A percentile compares a stretch with the other conserved stretches of the same genome.
Conservation (phyloP, 2,329 filamentous ascomycete genomes). For the Fusarium pilosicola region DNA sequence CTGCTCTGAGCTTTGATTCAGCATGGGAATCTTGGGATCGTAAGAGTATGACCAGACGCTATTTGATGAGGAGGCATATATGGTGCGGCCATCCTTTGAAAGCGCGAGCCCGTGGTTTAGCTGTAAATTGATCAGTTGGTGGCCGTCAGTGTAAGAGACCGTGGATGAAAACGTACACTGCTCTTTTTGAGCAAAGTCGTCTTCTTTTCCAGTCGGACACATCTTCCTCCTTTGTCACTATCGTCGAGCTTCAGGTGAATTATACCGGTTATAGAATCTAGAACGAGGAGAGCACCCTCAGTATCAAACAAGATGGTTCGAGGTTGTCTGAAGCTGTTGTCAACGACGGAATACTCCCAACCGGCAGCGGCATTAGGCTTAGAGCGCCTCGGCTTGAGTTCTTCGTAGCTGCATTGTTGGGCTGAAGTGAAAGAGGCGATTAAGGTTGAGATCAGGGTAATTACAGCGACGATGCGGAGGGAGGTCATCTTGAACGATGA, state of each 20-base stretch:
- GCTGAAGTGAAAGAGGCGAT: constrained; percentile 12
- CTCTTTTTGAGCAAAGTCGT: constrained; percentile 50
- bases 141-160: not conserved
- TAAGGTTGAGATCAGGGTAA: constrained; percentile 9
- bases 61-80: constrained; percentile 67
- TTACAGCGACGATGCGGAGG: constrained; percentile 10
- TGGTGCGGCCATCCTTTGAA: constrained; percentile 60
- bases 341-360: constrained; percentile 58
- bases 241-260: constrained; percentile 54
- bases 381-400: constrained; percentile 49
- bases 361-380: constrained; percentile 53
- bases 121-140: constrained; percentile 45
- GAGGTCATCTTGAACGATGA: constrained; percentile 21
- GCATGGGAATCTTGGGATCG: constrained; percentile 61
- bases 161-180: constrained; percentile 44
- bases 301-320: constrained; percentile 59
- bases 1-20: constrained; percentile 51
- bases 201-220: constrained; percentile 51
- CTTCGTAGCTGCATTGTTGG: constrained; percentile 29
- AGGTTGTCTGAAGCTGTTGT: constrained; percentile 54
- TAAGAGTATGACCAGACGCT: constrained; percentile 75
- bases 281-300: constrained; percentile 57
- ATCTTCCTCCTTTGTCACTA: constrained; percentile 55
- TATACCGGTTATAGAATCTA: constrained; percentile 56
- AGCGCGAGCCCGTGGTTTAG: constrained; percentile 67